Base-by-base conservation (phyloP, 352 stramenopile genomes). In the Pythium monospermum region DNA sequence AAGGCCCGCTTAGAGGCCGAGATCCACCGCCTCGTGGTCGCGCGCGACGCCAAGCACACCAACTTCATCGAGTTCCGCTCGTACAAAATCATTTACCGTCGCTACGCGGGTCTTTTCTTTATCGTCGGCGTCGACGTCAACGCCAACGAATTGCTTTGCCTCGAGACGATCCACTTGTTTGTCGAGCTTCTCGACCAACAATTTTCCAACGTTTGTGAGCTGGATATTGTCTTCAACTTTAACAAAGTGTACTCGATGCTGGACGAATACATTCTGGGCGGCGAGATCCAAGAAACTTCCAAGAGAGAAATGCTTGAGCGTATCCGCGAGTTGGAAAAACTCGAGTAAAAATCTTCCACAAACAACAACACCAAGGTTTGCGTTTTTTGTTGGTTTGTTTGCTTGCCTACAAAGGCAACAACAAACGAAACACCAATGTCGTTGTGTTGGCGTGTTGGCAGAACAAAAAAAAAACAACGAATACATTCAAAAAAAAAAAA, bases 91-190 rank as follows among this genome's bases (percentile, higher is more conserved):
- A 98, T 99, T 57, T 99, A 99, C 71, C 81, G 96, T 50, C 83
- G 96, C 64, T 99, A 99, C 68, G 97, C 97, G 6, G 95, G 94
- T 8, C 83, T 99, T 30, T 99, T 98, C 74, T 99, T 99, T 68
- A 98, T 98, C 26, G 79, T 98, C 55, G 94, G 93, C 15, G 92
- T 98, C 19, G 95, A 98, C 70, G 68, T 98, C 6, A 69, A 68
- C 25, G 97, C 98, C 61, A 99, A 99, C 72, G 97, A 99, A 73
- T 78, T 99, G 46, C 78, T 95, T 19, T 97, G 92, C 51, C 85
- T 99, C 51, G 97, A 99, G 74, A 98, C 89, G 11, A 99, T 99
- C 64, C 96, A 99, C 70, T 77, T 92, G 6, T 99, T 98, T 67
- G 97, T 99, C 6, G 96, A 99, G 82, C 63, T 99, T 30, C 71